Evolutionary conservation across 2,329 filamentous ascomycete species (phyloP), one percentile per base, ranked within the genome.

Genomic region (Cephalotrichum gorgonifer): DNA sequence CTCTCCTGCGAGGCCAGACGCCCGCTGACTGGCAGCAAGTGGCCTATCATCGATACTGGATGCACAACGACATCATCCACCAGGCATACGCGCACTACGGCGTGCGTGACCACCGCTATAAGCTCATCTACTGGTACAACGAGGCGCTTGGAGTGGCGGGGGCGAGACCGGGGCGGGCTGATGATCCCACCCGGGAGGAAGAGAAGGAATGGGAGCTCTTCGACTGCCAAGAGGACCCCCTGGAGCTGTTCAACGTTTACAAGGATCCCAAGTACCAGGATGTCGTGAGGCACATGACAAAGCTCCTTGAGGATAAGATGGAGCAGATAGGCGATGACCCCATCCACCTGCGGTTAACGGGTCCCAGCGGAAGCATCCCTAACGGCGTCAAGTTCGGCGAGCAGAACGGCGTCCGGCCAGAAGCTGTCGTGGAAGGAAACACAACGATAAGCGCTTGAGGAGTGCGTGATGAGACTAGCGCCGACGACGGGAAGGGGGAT

Each of bases 51-150:
- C 66, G 73, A 0, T 78, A 77, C 58, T 77, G 73, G 73, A 77
- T 77, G 74, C 70, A 77, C 56, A 65, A 66, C 22, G 73, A 78
- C 50, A 57, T 64, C 1, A 71, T 73, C 8, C 73, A 78, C 51
- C 54, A 74, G 6, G 71, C 70, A 0, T 69, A 70, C 52, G 73
- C 74, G 0, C 74, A 78, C 55, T 77, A 77, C 48, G 74, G 74
- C 1, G 62, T 75, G 6, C 63, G 74, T 0, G 64, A 77, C 51
- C 70, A 72, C 54, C 57, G 71, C 3, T 76, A 76, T 54, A 78
- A 78, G 64, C 54, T 78, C 2, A 78, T 77, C 17, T 77, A 75
- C 57, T 78, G 73, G 74, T 78, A 77, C 52, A 73, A 73, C 44
- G 70, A 76, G 54, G 64, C 62, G 9, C 62, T 76, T 15, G 71